Base-by-base conservation (phyloP, 163 green algal genomes). In the Chlorella variabilis region DNA sequence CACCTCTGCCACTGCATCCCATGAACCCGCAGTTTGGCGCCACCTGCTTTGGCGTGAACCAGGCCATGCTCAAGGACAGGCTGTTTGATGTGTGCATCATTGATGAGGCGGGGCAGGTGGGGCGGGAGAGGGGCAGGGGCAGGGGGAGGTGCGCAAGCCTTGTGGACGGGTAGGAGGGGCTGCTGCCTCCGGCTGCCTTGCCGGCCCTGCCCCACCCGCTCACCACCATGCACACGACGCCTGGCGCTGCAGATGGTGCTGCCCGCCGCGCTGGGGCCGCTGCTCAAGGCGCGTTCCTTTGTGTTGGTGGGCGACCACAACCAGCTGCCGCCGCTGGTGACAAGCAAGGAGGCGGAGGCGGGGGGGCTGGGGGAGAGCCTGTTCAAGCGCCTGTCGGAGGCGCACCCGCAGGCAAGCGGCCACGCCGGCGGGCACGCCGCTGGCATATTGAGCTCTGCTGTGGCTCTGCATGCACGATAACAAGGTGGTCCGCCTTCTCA, bases 251-350 rank as follows among this genome's bases (percentile, higher is more conserved):
- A 80, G 74, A 80, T 80, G 58, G 39, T 71, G 74, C 74, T 80
- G 74, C 58, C 56, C 25, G 58, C 69, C 1, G 23, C 70, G 23
- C 70, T 75, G 48, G 90, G 87, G 8, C 86, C 94, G 0, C 83
- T 98, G 71, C 70, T 92, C 20, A 76, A 81, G 17, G 88, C 87
- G 18, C 84, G 90, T 48, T 27, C 51, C 34, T 98, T 97, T 82
- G 89, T 94, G 71, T 83, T 98, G 66, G 94, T 98, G 56, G 96
- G 97, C 3, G 97, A 99, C 86, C 92, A 94, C 83, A 85, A 93
- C 77, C 94, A 99, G 91, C 94, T 99, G 70, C 92, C 95, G 23
- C 97, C 97, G 6, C 88, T 99, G 65, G 95, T 98, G 23, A 75
- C 85, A 2, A 92, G 75, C 79, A 61, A 41, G 18, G 66, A 82